Evolutionary conservation across 129 eudicot genomes (phyloP).

Genomic region (Ambrosia artemisiifolia): DNA sequence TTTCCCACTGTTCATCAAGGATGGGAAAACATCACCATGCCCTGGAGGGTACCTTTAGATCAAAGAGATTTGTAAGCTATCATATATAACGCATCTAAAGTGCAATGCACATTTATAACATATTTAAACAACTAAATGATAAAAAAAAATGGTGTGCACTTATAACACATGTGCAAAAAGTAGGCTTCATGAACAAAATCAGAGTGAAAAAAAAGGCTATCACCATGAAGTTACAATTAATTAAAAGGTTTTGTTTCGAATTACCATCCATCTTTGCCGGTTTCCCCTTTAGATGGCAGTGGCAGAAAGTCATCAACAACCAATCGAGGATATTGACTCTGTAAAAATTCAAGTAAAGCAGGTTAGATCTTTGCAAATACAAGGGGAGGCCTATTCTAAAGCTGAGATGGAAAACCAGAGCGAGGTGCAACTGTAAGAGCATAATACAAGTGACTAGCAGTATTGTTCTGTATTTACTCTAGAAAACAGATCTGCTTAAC

Average conservation of each 20-base stretch:
- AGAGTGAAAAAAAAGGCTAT: neutral
- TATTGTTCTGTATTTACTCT: neutral
- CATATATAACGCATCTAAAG: neutral
- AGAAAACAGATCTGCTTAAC: neutral
- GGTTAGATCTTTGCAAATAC: constrained; percentile 15
- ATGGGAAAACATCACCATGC: constrained; percentile 96
- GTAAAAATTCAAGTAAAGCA: constrained; percentile 24
- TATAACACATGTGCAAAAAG: neutral
- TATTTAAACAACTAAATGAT: constrained; percentile 1
- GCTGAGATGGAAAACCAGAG: too few relatives aligned
- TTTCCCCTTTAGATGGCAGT: constrained; percentile 73
- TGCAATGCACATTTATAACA: neutral
- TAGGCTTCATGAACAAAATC: constrained; percentile 7
- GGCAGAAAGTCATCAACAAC: constrained; percentile 83
- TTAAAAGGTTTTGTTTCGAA: neutral
- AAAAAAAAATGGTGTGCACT: neutral
- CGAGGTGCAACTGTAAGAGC: neutral
- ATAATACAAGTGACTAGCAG: neutral
- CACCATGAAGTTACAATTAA: neutral
- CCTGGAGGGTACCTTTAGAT: constrained; percentile 94
- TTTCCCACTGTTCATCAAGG: constrained; percentile 96
- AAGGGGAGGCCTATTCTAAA: neutral
- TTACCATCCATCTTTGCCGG: constrained; percentile 98
- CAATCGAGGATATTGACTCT: constrained; percentile 96
- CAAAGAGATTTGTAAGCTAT: constrained; percentile 19